phyloP scores from a whole-genome alignment of 2,329 filamentous ascomycete genomes.

The Alternaria conjuncta region DNA sequence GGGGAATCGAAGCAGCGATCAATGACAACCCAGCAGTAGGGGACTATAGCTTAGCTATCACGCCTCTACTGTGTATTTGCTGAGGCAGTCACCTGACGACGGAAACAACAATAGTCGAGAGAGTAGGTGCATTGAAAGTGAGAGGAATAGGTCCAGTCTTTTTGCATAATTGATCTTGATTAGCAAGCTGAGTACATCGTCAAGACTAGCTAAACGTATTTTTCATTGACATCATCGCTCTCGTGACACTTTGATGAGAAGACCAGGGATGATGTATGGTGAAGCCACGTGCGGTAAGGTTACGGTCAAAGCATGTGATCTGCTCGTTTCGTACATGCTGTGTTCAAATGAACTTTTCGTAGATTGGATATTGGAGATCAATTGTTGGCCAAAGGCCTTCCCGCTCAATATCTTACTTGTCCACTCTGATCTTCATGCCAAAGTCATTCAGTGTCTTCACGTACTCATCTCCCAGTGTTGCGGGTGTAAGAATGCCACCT shows the following conservation, averaged over 20 bases:
- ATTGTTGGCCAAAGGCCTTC: background rate
- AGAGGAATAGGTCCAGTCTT: background rate
- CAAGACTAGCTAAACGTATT: background rate
- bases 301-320: background rate
- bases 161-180: background rate
- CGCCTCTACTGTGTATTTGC: background rate
- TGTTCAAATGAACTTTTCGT: background rate
- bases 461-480: constrained; percentile 71
- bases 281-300: background rate
- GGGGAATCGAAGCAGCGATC: background rate
- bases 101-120: background rate
- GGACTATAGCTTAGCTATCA: background rate
- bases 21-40: background rate
- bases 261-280: background rate
- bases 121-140: background rate
- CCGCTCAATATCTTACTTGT: constrained; percentile 9
- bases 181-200: background rate
- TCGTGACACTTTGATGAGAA: background rate
- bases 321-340: background rate
- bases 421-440: constrained; percentile 63
- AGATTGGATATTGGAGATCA: background rate
- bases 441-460: constrained; percentile 67
- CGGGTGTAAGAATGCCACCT: constrained; percentile 75
- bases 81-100: background rate
- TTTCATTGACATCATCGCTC: background rate